Evolutionary conservation across 1,139 yeast genomes (phyloP).

Genomic region (Candida sanyaensis): DNA sequence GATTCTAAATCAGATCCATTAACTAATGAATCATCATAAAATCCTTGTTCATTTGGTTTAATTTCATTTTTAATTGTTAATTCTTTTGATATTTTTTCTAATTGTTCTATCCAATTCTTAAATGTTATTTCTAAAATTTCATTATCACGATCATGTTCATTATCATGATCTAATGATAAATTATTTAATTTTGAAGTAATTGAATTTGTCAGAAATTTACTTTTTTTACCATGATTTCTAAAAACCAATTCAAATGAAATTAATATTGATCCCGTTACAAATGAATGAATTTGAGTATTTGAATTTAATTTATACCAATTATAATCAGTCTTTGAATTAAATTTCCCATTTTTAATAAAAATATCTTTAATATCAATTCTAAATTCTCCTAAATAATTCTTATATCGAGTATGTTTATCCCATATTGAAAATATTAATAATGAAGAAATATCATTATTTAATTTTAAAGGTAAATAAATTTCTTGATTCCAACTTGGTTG

Average conservation of each 20-base stretch:
- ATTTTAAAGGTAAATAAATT: conserved; percentile 31
- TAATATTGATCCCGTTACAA: conserved; percentile 58
- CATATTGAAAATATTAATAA: conserved; percentile 40
- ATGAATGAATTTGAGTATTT: conserved; percentile 43
- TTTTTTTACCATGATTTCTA: conserved; percentile 16
- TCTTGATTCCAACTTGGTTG: conserved; percentile 51
- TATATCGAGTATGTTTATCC: conserved; percentile 48
- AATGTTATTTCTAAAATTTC: conserved; percentile 18
- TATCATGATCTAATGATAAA: conserved; percentile 8
- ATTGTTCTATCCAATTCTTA: conserved; percentile 30
- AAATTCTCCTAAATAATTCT: conserved; percentile 59
- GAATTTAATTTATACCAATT: conserved; percentile 57
- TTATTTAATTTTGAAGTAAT: neutral
- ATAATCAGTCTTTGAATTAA: conserved; percentile 28
- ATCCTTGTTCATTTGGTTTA: conserved; percentile 44
- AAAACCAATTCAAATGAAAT: conserved; percentile 51
- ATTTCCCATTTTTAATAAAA: conserved; percentile 26
- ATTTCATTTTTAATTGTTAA: too few relatives aligned
- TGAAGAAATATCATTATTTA: conserved; percentile 29
- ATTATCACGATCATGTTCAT: neutral
- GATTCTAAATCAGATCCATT: conserved; percentile 37
- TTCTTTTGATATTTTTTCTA: conserved; percentile 33
- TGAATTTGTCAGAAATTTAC: neutral
- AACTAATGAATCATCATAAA: conserved; percentile 32
- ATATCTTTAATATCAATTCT: conserved; percentile 47